Base-by-base conservation (phyloP, 129 eudicot species). In the Tagetes patula region DNA sequence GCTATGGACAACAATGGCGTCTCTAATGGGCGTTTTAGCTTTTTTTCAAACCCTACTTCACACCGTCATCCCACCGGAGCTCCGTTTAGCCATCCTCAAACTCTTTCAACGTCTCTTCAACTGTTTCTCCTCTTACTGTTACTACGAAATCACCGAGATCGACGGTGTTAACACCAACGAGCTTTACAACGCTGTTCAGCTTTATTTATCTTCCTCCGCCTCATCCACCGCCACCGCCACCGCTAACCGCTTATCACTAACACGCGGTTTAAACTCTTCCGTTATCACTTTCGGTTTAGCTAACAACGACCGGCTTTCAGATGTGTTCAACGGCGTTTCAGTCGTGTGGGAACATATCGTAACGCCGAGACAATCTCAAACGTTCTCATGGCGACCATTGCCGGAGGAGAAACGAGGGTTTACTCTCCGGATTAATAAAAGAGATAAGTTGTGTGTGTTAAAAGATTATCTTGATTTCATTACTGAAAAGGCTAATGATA, bases 151-250 rank as follows among this genome's bases (percentile, higher is more conserved):
- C 75, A 90, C 96, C 3, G 98, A 94, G 78, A 94, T 90, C 69
- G 98, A 94, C 79, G 98, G 98, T 80, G 98, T 94, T 53, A 94
- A 94, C 87, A 94, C 96, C 47, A 94, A 94, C 70, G 98, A 94
- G 49, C 96, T 94, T 46, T 94, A 94, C 84, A 90, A 87, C 89
- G 92, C 98, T 64, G 96, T 89, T 37, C 98, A 94, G 77, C 90
- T 94, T 62, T 94, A 94, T 62, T 82, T 94, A 1, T 79, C 87
- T 47, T 74, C 85, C 70, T 76, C 95, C 45, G 96, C 98, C 40
- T 82, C 95, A 37, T 62, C 84, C 63, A 33, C 88, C 62, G 76
- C 82, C 72, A 61, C 95, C n/a, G 58, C 95, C n/a, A 74, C 90
- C 59, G 82, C 89, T 9, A 82, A 78, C 73, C 91, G 98, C 8